These are phyloP conservation scores for Cetraspora pellucida DNA, from an alignment of 192 early-diverging fungal species.

Conservation along the genomic window DNA sequence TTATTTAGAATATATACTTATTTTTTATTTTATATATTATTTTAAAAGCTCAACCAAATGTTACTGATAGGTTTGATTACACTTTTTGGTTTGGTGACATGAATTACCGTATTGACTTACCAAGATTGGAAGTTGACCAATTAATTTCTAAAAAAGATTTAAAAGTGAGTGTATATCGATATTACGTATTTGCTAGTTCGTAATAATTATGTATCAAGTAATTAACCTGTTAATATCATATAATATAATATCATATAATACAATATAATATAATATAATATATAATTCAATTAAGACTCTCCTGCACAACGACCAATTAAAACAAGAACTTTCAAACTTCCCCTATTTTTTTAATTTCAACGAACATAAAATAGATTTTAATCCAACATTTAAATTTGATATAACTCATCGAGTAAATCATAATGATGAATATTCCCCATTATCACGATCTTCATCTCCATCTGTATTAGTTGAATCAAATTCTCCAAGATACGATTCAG, in stretches of 20 bases:
- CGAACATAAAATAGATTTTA: constrained; percentile 68
- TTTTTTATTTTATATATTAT: neutral
- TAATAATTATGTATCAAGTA: neutral
- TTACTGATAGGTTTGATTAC: constrained; percentile 57
- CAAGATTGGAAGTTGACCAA: constrained; percentile 52
- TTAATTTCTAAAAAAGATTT: constrained; percentile 54
- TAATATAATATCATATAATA: no score
- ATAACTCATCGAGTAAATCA: constrained; percentile 29
- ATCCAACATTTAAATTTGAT: constrained; percentile 86
- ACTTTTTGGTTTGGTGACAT: constrained; percentile 79
- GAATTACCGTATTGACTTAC: constrained; percentile 71
- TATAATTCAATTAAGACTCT: constrained; percentile 38
- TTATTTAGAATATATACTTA: neutral
- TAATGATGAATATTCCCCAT: neutral
- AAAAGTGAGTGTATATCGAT: constrained; percentile 29
- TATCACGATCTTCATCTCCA: neutral
- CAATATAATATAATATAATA: no score
- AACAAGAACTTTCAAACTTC: constrained; percentile 33
- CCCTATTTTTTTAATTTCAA: constrained; percentile 53
- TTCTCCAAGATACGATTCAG: constrained; percentile 42
- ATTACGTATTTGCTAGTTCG: neutral
- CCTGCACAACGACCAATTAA: constrained; percentile 50
- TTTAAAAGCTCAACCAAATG: constrained; percentile 24
- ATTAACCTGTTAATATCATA: no score
- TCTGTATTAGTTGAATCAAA: neutral